phyloP scores from a whole-genome alignment of 139 green algal genomes.

The Ulvella scutata region DNA sequence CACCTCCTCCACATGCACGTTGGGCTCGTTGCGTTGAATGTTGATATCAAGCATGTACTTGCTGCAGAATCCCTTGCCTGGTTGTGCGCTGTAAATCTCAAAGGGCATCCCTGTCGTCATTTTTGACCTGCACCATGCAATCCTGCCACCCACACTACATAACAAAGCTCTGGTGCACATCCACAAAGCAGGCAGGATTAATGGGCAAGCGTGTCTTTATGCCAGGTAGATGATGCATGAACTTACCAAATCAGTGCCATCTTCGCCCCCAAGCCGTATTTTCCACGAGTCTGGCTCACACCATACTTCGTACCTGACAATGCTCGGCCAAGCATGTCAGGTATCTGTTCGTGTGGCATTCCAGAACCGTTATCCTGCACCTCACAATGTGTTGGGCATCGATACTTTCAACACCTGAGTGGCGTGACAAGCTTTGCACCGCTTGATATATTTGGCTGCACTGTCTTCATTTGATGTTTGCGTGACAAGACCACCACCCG shows the following conservation, averaged over 20 bases:
- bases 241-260: slow-evolving; percentile 99
- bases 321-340: slow-evolving; percentile 84
- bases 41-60: slow-evolving; percentile 91
- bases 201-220: too few species aligned
- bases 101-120: slow-evolving; percentile 92
- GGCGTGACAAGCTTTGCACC: background rate
- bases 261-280: slow-evolving; percentile 95
- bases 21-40: slow-evolving; percentile 87
- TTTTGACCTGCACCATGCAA: too few species aligned
- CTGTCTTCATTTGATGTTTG: too few species aligned
- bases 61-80: slow-evolving; percentile 27
- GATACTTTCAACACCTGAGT: background rate
- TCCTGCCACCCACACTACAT: background rate
- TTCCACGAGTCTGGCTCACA: slow-evolving; percentile 84
- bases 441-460: background rate
- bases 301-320: slow-evolving; percentile 91
- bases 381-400: background rate
- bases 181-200: too few species aligned
- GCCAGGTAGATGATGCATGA: too few species aligned
- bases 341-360: slow-evolving; percentile 90
- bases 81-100: slow-evolving; percentile 47
- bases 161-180: background rate
- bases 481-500: too few species aligned
- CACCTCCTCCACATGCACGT: slow-evolving; percentile 53
- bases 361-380: slow-evolving; percentile 83